Conservation (phyloP, 805 yeast species). For the Ogataea methanolica region DNA sequence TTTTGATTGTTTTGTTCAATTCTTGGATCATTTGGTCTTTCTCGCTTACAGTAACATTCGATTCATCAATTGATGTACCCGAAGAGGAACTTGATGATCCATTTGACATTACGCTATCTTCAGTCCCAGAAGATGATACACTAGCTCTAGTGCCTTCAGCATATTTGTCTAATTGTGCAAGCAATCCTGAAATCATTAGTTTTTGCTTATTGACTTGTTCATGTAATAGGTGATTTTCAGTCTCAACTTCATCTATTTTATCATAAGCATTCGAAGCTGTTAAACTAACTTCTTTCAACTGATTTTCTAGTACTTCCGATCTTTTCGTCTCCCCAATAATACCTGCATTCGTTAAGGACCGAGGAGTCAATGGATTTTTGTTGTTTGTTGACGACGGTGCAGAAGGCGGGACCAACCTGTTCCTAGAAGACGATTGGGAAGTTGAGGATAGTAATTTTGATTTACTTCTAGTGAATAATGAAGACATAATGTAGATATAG, state of each 20-base stretch:
- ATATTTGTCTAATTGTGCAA: slow-evolving; percentile 17
- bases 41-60: background rate
- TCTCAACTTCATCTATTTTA: slow-evolving; percentile 20
- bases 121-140: background rate
- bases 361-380: slow-evolving; percentile 11
- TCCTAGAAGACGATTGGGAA: background rate
- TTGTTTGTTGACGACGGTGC: background rate
- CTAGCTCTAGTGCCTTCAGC: background rate
- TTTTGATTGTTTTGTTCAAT: background rate
- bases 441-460: background rate
- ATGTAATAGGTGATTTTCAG: slow-evolving; percentile 17
- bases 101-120: background rate
- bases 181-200: slow-evolving; percentile 17
- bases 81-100: background rate
- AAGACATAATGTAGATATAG: background rate
- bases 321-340: slow-evolving; percentile 21
- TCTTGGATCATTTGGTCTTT: background rate
- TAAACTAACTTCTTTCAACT: slow-evolving; percentile 20
- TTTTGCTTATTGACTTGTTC: slow-evolving; percentile 27
- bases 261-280: slow-evolving; percentile 27
- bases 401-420: background rate
- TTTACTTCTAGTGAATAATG: slow-evolving; percentile 4
- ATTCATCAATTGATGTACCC: background rate
- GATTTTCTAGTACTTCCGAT: slow-evolving; percentile 16
- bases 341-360: slow-evolving; percentile 16